Percentiles rank a stretch among this genome's conserved stretches.
These are phyloP conservation scores for Secale cereale DNA, from an alignment of 176 grass and related monocot species.

Conservation along the genomic window DNA sequence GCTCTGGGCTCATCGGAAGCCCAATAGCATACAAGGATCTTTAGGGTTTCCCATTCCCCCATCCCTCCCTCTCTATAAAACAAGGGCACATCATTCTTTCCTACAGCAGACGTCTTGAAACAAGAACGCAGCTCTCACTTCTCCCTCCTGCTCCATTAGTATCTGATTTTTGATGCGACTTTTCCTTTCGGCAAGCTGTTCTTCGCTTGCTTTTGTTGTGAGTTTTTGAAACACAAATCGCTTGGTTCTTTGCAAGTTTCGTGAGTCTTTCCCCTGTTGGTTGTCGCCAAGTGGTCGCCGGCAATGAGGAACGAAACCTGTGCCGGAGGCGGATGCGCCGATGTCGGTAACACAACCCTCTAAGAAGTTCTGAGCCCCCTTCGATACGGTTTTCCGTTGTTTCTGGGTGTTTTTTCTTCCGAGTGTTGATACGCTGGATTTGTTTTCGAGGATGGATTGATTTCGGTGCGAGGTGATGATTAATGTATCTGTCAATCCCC, in stretches of 20 bases:
- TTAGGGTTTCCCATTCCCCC: slow-evolving; percentile 26
- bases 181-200: neutral
- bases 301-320: slow-evolving; percentile 63
- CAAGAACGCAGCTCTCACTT: too few relatives aligned
- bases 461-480: slow-evolving; percentile 58
- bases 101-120: neutral
- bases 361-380: slow-evolving; percentile 85
- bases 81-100: accelerated
- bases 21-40: neutral
- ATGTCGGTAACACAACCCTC: slow-evolving; percentile 80
- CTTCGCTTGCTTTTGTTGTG: neutral
- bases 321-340: slow-evolving; percentile 52
- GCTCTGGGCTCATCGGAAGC: neutral
- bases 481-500: slow-evolving; percentile 83
- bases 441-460: neutral
- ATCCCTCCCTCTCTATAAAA: neutral
- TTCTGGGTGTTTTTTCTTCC: neutral
- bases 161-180: neutral
- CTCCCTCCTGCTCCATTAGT: neutral
- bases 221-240: neutral
- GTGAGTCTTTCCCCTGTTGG: neutral
- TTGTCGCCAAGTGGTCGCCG: neutral
- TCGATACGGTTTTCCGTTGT: neutral
- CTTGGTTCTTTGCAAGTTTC: neutral
- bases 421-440: too few relatives aligned